Evolutionary conservation across 106 monocot species (phyloP), one percentile per base, ranked within the genome.

Genomic region (Amphibolis antarctica): DNA sequence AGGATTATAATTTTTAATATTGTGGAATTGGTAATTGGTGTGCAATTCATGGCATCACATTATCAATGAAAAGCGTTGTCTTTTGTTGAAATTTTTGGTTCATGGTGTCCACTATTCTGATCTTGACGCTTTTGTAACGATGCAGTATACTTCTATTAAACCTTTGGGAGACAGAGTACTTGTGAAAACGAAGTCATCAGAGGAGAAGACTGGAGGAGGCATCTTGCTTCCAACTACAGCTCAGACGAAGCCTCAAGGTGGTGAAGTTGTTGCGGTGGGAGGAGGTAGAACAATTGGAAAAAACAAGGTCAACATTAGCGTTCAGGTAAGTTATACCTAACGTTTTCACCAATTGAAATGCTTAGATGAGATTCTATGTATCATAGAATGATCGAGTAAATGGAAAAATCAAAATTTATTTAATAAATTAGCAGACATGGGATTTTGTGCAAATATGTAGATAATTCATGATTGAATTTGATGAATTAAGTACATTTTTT

Each of bases 211-310:
- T 28, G 62, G 17, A 0, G 91, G 86, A 13, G 83, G 86, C 4
- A 86, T 91, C 72, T 69, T 91, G 25, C 86, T 86, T 51, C 86
- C 86, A 20, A 65, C 78, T 27, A 29, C 76, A 45, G 77, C 77
- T 50, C 83, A 86, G 74, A 53, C 91, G 24, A 86, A 83, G 46
- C 86, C 83, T 9, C 83, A 86, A 69, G 76, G 76, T 42, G 91
- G 91, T 48, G 86, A 86, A 60, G 86, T 91, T 48, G 86, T 91
- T 81, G 80, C 83, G n/a, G 44, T 83, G 56, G 91, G 83, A 30
- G 81, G 83, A 25, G 91, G 91, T 13, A 83, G 65, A 75, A 83
- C 74, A 18, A 50, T 83, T 49, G 83, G 83, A 2, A 77, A 79
- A 28, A 79, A 70, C 54, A 86, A 76, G 74, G 69, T 91, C 15